phyloP scores from a whole-genome alignment of 2,329 filamentous ascomycete species.

The Apiospora hydei region DNA sequence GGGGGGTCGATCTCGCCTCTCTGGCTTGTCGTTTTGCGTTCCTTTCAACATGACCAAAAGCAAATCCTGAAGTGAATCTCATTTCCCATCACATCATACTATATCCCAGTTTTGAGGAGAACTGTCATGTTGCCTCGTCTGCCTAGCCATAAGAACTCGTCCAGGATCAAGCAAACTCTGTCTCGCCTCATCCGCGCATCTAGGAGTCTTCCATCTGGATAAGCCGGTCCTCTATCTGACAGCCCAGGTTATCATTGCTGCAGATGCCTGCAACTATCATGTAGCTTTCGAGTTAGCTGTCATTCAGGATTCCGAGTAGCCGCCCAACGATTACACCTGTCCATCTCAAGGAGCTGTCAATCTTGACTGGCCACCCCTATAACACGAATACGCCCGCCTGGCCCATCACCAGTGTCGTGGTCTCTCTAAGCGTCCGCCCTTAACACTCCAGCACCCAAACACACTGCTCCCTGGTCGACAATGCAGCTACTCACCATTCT shows the following conservation, averaged over 20 bases:
- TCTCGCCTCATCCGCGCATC: background rate
- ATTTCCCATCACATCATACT: background rate
- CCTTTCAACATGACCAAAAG: background rate
- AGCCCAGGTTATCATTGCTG: background rate
- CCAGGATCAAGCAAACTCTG: constrained; percentile 14
- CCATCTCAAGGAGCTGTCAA: constrained; percentile 9
- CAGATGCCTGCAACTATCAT: constrained; percentile 4
- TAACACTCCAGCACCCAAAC: background rate
- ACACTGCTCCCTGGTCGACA: constrained; percentile 22
- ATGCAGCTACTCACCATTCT: constrained; percentile 40
- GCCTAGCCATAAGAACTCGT: background rate
- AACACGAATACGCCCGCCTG: constrained; percentile 12
- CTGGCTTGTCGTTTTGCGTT: background rate
- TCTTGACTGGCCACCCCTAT: background rate
- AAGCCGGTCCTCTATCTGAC: background rate
- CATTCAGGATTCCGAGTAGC: constrained; percentile 2
- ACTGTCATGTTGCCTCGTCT: background rate
- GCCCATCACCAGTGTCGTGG: background rate
- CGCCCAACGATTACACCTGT: constrained; percentile 18
- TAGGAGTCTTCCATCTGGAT: background rate
- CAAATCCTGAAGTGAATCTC: constrained; percentile 10
- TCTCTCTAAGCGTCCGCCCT: background rate
- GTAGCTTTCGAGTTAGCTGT: constrained; percentile 2
- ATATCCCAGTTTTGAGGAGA: background rate
- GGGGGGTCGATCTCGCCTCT: background rate